Evolutionary conservation across 805 yeast genomes (phyloP).

Genomic region (Yarrowia bubula): DNA sequence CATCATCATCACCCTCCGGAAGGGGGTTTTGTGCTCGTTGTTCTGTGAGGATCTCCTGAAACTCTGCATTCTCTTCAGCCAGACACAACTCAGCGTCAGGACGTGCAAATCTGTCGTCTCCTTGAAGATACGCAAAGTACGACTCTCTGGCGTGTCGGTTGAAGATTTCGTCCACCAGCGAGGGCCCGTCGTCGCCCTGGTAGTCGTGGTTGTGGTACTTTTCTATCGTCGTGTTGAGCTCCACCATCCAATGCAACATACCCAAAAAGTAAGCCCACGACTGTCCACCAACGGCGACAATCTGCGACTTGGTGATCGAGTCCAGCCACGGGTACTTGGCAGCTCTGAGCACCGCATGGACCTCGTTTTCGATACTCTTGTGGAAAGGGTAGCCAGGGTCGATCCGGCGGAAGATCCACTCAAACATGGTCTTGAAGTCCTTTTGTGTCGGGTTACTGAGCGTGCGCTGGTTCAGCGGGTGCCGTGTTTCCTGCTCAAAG

Average conservation of each 20-base stretch:
- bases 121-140: conserved; percentile 17
- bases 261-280: conserved; percentile 84
- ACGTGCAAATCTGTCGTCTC: conserved; percentile 22
- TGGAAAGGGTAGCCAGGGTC: conserved; percentile 77
- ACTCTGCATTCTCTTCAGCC: conserved; percentile 19
- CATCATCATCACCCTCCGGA: conserved; percentile 44
- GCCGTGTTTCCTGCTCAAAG: conserved; percentile 74
- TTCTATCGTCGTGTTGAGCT: conserved; percentile 50
- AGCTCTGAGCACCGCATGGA: conserved; percentile 60
- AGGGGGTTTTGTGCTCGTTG: conserved; percentile 11
- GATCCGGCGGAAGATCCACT: conserved; percentile 69
- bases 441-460: conserved; percentile 80
- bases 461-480: conserved; percentile 62
- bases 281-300: conserved; percentile 87
- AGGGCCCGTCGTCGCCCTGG: conserved; percentile 33
- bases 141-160: conserved; percentile 32
- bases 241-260: conserved; percentile 77
- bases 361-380: conserved; percentile 70
- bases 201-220: conserved; percentile 41
- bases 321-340: conserved; percentile 79
- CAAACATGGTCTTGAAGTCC: conserved; percentile 74
- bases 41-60: conserved; percentile 9
- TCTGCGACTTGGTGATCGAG: conserved; percentile 75
- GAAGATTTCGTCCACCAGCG: conserved; percentile 29
- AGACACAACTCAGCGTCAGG: conserved; percentile 23